A percentile compares a stretch with the other conserved stretches of the same genome.
Conservation (phyloP, 129 eudicot species). For the Kitagawia praeruptora region DNA sequence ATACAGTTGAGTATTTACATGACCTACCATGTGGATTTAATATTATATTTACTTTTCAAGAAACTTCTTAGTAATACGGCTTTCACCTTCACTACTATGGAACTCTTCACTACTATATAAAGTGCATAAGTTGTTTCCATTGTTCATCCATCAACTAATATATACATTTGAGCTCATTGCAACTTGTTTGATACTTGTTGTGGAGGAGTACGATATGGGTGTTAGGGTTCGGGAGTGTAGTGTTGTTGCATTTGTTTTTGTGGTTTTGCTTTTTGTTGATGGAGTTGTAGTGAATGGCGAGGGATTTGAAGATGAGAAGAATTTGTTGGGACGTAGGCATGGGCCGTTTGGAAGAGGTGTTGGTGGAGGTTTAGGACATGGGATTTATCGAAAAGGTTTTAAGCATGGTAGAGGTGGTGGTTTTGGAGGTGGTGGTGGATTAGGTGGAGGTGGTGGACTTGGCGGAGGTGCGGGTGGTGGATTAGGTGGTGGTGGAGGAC, state of each 20-base stretch:
- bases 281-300: neutral
- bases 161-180: neutral
- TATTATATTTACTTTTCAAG: neutral
- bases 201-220: neutral
- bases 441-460: slow-evolving; percentile 1
- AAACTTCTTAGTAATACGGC: neutral
- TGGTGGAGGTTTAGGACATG: slow-evolving; percentile 8
- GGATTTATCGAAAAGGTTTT: slow-evolving; percentile 10
- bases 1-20: slow-evolving; percentile 4
- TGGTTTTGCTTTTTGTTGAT: neutral
- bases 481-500: neutral
- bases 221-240: neutral
- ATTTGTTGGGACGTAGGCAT: neutral
- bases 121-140: neutral
- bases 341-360: slow-evolving; percentile 6
- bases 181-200: neutral
- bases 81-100: neutral
- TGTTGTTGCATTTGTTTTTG: neutral
- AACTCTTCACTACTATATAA: neutral
- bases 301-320: neutral
- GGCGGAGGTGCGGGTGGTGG: neutral
- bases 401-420: neutral
- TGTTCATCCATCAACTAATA: neutral
- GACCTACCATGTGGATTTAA: slow-evolving; percentile 6
- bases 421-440: neutral